Conservation (phyloP, 1,139 yeast genomes). For the Yamadazyma sp. region DNA sequence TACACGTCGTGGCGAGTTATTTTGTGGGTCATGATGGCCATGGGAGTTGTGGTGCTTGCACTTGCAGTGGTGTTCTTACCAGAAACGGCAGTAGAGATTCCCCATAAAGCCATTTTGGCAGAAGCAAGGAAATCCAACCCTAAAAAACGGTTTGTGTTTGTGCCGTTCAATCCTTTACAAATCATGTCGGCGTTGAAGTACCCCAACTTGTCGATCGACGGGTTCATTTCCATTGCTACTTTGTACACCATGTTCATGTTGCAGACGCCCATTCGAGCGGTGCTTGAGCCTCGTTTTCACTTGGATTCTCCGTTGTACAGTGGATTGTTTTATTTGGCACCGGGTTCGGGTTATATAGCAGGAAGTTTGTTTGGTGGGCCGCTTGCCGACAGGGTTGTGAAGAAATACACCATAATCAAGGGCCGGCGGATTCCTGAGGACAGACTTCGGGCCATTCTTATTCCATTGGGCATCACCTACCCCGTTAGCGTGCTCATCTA, state of each 20-base stretch:
- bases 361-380: conserved; percentile 53
- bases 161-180: conserved; percentile 43
- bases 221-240: conserved; percentile 37
- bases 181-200: conserved; percentile 39
- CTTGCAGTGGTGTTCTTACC: conserved; percentile 34
- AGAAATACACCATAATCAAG: conserved; percentile 37
- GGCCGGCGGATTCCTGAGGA: conserved; percentile 55
- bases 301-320: conserved; percentile 46
- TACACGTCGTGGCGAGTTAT: conserved; percentile 52
- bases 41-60: conserved; percentile 29
- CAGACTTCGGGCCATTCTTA: conserved; percentile 38
- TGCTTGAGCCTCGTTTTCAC: conserved; percentile 53
- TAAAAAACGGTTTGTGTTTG: conserved; percentile 35
- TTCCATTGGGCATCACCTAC: conserved; percentile 37
- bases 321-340: conserved; percentile 52
- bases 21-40: conserved; percentile 45
- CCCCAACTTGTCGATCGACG: conserved; percentile 45
- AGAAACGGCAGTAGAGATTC: conserved; percentile 39
- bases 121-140: conserved; percentile 20
- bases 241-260: conserved; percentile 51
- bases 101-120: conserved; percentile 18
- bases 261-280: conserved; percentile 53
- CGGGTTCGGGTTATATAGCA: conserved; percentile 48
- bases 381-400: conserved; percentile 48
- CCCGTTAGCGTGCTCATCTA: conserved; percentile 45